A percentile compares a stretch with the other conserved stretches of the same genome.
Conservation (phyloP, 768 basidiomycete species). For the Trametes coccinea region DNA sequence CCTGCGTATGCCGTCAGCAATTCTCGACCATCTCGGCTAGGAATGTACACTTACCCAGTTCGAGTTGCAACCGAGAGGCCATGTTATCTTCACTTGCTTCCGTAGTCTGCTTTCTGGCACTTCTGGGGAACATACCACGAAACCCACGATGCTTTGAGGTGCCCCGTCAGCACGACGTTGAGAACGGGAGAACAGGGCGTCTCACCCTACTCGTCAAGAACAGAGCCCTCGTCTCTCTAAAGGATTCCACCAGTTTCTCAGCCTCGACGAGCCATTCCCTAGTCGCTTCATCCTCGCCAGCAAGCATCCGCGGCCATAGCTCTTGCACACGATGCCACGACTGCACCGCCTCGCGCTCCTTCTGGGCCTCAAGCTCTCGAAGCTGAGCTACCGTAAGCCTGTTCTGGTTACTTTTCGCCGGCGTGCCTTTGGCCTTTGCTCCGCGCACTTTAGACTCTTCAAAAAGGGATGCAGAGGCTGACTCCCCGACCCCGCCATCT, state of each 20-base stretch:
- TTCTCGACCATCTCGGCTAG: neutral
- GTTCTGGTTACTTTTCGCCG: constrained; percentile 38
- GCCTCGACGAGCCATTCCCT: constrained; percentile 83
- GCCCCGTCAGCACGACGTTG: neutral
- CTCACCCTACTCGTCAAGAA: constrained; percentile 79
- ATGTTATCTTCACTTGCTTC: constrained; percentile 72
- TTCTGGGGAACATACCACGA: constrained; percentile 66
- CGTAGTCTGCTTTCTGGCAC: constrained; percentile 38
- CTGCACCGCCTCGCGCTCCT: constrained; percentile 61
- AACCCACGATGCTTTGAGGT: constrained; percentile 41
- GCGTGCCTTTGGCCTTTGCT: constrained; percentile 39
- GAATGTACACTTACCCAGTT: constrained; percentile 52
- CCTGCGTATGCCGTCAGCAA: constrained; percentile 38
- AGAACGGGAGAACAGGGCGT: neutral
- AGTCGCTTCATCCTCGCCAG: constrained; percentile 50
- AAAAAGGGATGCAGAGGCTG: constrained; percentile 55
- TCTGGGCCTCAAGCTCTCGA: constrained; percentile 60
- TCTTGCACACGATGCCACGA: constrained; percentile 63
- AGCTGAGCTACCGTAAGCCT: constrained; percentile 61
- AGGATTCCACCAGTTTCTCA: constrained; percentile 84
- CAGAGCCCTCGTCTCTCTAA: constrained; percentile 81
- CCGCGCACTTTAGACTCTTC: constrained; percentile 47
- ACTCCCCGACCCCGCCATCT: constrained; percentile 25
- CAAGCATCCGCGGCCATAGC: constrained; percentile 58
- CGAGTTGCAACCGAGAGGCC: constrained; percentile 74